Conservation (phyloP, 257 asterid genomes). For the Scutellaria minor region DNA sequence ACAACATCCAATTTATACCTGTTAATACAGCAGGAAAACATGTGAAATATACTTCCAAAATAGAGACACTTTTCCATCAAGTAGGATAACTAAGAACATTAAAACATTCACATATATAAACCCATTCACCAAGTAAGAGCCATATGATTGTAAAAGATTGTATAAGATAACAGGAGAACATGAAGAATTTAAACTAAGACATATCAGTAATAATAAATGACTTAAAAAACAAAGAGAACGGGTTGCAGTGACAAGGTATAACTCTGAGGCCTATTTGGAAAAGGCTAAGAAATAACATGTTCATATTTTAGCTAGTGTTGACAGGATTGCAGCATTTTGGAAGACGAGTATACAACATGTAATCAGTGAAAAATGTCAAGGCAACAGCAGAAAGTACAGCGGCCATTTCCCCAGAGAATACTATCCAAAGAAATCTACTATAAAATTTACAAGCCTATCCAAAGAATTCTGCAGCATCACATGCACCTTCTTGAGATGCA, state of each 20-base stretch:
- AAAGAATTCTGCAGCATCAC: not conserved
- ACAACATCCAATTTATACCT: constrained; percentile 88
- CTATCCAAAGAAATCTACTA: constrained; percentile 7
- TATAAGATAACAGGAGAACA: constrained; percentile 8
- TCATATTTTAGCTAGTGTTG: constrained; percentile 18
- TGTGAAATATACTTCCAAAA: not conserved
- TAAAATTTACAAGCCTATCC: constrained; percentile 12
- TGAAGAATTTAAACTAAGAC: constrained; percentile 11
- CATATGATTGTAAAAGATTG: constrained; percentile 11
- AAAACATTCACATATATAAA: not conserved
- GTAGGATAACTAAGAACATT: constrained; percentile 12
- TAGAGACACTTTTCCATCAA: not conserved
- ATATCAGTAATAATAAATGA: not conserved
- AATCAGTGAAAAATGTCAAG: not conserved
- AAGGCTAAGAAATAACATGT: not conserved
- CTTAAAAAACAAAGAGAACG: not conserved
- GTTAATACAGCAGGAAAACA: constrained; percentile 28
- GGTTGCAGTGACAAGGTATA: not conserved
- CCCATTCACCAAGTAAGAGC: constrained; percentile 3
- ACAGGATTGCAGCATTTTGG: not conserved
- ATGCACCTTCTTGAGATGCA: constrained; percentile 25
- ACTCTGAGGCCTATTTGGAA: not conserved
- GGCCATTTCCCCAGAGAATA: not conserved
- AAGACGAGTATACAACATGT: too few species aligned
- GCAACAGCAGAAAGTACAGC: not conserved